Evolutionary conservation across 306 rosid genomes (phyloP).

Genomic region (Quercus variabilis): DNA sequence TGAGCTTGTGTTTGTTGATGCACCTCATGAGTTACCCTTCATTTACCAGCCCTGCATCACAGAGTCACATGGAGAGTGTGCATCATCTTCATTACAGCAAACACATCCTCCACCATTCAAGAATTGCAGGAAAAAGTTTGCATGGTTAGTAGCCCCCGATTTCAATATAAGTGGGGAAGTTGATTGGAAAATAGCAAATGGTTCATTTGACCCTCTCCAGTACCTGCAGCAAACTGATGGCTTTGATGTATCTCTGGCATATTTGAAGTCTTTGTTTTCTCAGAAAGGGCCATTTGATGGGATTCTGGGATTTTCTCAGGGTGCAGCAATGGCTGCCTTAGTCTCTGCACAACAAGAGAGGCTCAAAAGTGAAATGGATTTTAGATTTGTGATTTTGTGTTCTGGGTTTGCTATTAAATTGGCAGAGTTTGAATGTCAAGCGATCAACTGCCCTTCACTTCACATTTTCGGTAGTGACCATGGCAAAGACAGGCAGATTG

Average conservation of each 20-base stretch:
- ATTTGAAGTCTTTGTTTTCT: constrained; percentile 50
- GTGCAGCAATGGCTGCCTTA: constrained; percentile 85
- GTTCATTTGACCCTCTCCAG: constrained; percentile 79
- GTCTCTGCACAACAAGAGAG: constrained; percentile 46
- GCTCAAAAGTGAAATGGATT: constrained; percentile 41
- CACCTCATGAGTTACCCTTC: constrained; percentile 79
- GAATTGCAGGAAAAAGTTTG: constrained; percentile 71
- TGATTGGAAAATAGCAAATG: constrained; percentile 61
- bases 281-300: constrained; percentile 82
- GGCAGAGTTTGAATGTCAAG: constrained; percentile 30
- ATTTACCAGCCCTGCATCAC: constrained; percentile 54
- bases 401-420: constrained; percentile 62
- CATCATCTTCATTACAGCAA: constrained; percentile 28
- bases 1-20: constrained; percentile 73
- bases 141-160: constrained; percentile 69
- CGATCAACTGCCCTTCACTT: constrained; percentile 67
- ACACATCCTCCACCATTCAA: constrained; percentile 48
- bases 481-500: constrained; percentile 79
- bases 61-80: constrained; percentile 15
- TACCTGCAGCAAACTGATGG: constrained; percentile 77
- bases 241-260: constrained; percentile 53
- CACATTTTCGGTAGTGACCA: constrained; percentile 74
- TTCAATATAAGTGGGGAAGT: constrained; percentile 21
- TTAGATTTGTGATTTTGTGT: constrained; percentile 69
- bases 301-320: constrained; percentile 83